Evolutionary conservation across 179 eudicot genomes (phyloP).

Genomic region (Drosera spatulata): DNA sequence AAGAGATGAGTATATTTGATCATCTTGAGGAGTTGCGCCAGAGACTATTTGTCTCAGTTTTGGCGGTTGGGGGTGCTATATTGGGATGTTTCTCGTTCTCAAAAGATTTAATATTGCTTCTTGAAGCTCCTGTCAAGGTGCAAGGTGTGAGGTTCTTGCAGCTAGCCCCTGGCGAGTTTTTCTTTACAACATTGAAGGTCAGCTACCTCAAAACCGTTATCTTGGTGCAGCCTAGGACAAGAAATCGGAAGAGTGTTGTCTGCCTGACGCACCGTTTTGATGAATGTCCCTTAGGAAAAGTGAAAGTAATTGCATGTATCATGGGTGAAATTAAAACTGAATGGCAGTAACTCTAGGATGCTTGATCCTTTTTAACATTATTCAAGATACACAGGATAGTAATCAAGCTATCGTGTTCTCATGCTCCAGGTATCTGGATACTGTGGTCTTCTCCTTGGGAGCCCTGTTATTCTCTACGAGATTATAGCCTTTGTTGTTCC

Average conservation of each 20-base stretch:
- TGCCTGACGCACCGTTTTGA: no score
- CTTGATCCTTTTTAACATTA: no score
- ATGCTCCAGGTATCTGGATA: constrained; percentile 92
- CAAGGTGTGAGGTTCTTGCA: constrained; percentile 97
- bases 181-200: constrained; percentile 95
- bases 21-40: constrained; percentile 90
- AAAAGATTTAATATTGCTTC: constrained; percentile 72
- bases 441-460: constrained; percentile 91
- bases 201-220: constrained; percentile 5
- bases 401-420: background rate
- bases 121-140: constrained; percentile 78
- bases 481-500: constrained; percentile 92
- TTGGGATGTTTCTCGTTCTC: constrained; percentile 90
- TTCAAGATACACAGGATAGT: background rate
- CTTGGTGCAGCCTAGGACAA: no score
- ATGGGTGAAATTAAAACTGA: no score
- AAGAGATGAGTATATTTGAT: constrained; percentile 91
- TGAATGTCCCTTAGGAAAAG: no score
- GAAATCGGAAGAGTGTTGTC: no score
- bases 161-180: constrained; percentile 96
- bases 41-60: constrained; percentile 74
- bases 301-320: no score
- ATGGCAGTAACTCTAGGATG: no score
- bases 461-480: constrained; percentile 90
- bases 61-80: constrained; percentile 92